Base-by-base conservation (phyloP, 805 yeast species). In the Saturnispora gosingensis region DNA sequence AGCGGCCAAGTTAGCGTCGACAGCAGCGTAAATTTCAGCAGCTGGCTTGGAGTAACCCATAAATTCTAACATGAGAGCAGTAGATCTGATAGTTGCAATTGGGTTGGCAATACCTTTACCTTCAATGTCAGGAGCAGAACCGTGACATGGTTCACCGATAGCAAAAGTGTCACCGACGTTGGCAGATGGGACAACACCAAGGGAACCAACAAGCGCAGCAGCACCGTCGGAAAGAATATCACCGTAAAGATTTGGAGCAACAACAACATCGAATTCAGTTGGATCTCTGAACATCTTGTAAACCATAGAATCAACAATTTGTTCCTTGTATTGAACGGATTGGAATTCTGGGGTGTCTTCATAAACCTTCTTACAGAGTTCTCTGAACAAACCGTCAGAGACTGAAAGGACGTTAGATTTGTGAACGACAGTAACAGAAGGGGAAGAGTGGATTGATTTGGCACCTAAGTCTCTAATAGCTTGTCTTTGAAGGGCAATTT, bases 271-370 rank as follows among this genome's bases (percentile, higher is more conserved):
- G 65, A 93, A 93, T 69, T 87, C 83, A 66, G 88, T 89, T 49
- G 99, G 99, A 72, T 93, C 97, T 72, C 98, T 83, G 82, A 93
- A 93, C 93, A 93, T 81, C 70, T 96, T 81, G 81, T 93, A 93
- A 53, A 93, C 99, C 99, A 93, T 93, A 13, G 97, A 90, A 74
- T 93, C 99, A 45, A 93, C 98, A 68, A 93, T 91, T 75, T 93
- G 99, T 74, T 93, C 98, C 67, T 86, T 86, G 70, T 88, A 78
- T 45, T 73, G 77, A 53, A 93, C 75, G 10, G 78, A 66, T 34
- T 74, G 74, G 69, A 78, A 90, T 38, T 73, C 81, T 49, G 71
- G 71, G 68, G 82, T 76, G 53, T 78, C 72, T 57, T 77, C 73
- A 67, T 80, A 84, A 45, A 81, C 79, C 54, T 71, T 70, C 60